Base-by-base conservation (phyloP, 257 asterid genomes). In the Nicotiana tabacum region DNA sequence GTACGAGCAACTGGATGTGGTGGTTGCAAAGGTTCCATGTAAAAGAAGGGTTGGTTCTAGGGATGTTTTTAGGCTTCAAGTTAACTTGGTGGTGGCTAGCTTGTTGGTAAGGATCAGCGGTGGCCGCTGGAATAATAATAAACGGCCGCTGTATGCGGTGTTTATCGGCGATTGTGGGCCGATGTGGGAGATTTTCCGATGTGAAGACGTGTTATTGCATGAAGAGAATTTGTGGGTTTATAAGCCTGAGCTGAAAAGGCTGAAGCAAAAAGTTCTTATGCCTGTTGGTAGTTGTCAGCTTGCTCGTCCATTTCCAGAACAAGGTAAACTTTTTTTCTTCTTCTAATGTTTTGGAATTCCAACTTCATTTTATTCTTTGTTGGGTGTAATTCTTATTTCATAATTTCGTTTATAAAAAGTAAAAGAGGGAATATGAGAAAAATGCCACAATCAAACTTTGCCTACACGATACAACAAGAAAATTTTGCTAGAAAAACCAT, bases 261-360 rank as follows among this genome's bases (percentile, higher is more conserved):
- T 95, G n/a, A 87, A 83, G 68, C 90, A 91, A 29, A 89, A 88
- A 83, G 66, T 90, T 61, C 83, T 81, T 56, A 92, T 92, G 98
- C 98, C 98, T 30, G 89, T 92, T 2, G 98, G 97, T 48, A 83
- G 91, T 68, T 95, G 98, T 83, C 92, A 89, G 72, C 89, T 90
- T 69, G 91, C 87, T 80, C 89, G 85, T 84, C 90, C 91, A 39
- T 83, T 83, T 64, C 55, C 90, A 43, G 82, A 88, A 82, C 51
- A 87, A 65, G 93, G 96, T 91, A 16, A 84, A 82, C 9, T 68
- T 67, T n/a, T 77, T 46, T 18, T 6, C 60, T 56, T 16, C 2
- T 11, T 78, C 79, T n/a, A 27, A 17, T 10, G 1, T 4, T 27
- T 24, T 69, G 27, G 17, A 32, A 43, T 74, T 9, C 11, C 56